Percentiles rank a stretch among this genome's conserved stretches.
These are phyloP conservation scores for Cercospora sojina DNA, from an alignment of 2,329 filamentous ascomycete genomes.

Conservation along the genomic window DNA sequence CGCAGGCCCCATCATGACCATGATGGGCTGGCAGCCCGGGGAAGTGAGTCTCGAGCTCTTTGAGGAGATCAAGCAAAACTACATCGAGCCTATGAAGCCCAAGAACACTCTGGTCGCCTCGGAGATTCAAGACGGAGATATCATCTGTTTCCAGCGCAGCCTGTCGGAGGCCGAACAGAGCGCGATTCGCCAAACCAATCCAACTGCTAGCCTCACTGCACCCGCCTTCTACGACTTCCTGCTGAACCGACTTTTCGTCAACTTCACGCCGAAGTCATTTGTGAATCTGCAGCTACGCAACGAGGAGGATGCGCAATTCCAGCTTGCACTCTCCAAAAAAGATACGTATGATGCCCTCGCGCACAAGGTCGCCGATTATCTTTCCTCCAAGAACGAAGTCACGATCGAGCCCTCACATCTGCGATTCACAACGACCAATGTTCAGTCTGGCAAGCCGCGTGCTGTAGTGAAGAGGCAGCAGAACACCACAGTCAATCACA, in stretches of 20 bases:
- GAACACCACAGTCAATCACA: slow-evolving; percentile 70
- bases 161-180: slow-evolving; percentile 44
- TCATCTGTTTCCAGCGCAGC: slow-evolving; percentile 84
- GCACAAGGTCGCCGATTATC: slow-evolving; percentile 74
- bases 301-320: slow-evolving; percentile 64
- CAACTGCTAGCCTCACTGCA: slow-evolving; percentile 32
- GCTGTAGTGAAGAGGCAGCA: slow-evolving; percentile 69
- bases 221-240: slow-evolving; percentile 83
- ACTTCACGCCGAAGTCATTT: slow-evolving; percentile 65
- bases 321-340: slow-evolving; percentile 77
- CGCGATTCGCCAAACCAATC: slow-evolving; percentile 32
- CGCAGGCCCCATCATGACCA: slow-evolving; percentile 70
- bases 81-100: slow-evolving; percentile 92
- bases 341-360: slow-evolving; percentile 86
- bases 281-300: slow-evolving; percentile 36
- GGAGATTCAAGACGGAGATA: slow-evolving; percentile 95
- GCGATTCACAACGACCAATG: slow-evolving; percentile 84
- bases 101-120: slow-evolving; percentile 82
- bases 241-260: slow-evolving; percentile 75
- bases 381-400: slow-evolving; percentile 46
- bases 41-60: slow-evolving; percentile 65
- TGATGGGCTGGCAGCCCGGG: slow-evolving; percentile 83
- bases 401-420: slow-evolving; percentile 78
- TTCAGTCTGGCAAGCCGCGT: slow-evolving; percentile 74
- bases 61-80: slow-evolving; percentile 96